phyloP scores from a whole-genome alignment of 202 grass and related monocot genomes.

The Panicum virgatum region DNA sequence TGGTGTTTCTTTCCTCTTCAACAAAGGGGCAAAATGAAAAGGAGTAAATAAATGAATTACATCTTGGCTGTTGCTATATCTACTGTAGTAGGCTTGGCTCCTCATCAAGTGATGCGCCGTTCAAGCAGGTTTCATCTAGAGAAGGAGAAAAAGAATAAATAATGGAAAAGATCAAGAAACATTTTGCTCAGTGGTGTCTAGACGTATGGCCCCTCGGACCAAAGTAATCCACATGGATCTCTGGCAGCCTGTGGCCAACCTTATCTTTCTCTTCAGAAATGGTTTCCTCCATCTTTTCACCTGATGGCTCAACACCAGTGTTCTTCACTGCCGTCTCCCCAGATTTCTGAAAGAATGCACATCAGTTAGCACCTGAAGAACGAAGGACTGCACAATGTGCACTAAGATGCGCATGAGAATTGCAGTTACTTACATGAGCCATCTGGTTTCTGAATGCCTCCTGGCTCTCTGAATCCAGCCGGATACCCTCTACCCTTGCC shows the following conservation, averaged over 20 bases:
- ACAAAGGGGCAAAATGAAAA: neutral
- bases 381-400: neutral
- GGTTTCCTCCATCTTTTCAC: conserved; percentile 31
- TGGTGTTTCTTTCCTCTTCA: conserved; percentile 22
- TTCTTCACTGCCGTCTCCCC: conserved; percentile 17
- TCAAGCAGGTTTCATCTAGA: conserved; percentile 10
- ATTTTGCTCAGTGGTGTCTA: conserved; percentile 59
- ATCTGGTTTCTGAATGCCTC: conserved; percentile 45
- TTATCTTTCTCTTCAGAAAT: conserved; percentile 43
- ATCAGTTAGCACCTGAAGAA: conserved; percentile 10
- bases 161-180: neutral
- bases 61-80: conserved; percentile 1
- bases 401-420: neutral
- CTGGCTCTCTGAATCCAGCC: conserved; percentile 53
- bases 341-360: conserved; percentile 37
- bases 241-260: conserved; percentile 48
- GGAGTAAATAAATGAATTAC: conserved; percentile 38
- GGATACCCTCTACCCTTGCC: conserved; percentile 47
- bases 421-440: conserved; percentile 37
- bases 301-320: conserved; percentile 6
- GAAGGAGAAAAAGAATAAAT: neutral
- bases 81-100: neutral
- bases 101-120: conserved; percentile 6
- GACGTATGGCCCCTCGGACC: conserved; percentile 73
- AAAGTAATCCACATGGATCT: conserved; percentile 84